Evolutionary conservation across 257 asterid genomes (phyloP).

Genomic region (Ajuga chamaepitys): DNA sequence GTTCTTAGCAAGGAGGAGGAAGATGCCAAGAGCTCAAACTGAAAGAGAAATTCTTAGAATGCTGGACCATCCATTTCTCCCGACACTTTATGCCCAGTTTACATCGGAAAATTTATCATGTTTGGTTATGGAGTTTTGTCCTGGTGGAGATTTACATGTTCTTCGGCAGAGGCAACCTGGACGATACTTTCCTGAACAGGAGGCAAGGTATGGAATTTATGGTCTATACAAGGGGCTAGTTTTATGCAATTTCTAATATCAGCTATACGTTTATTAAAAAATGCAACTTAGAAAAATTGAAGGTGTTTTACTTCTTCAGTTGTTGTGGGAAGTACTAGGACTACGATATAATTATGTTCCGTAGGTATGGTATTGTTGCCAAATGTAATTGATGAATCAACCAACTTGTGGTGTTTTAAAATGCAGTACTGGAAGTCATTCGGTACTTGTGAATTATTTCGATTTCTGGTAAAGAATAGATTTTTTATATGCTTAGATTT

Average conservation of each 20-base stretch:
- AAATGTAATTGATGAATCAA: neutral
- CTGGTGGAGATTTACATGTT: conserved; percentile 92
- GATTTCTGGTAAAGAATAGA: neutral
- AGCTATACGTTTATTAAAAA: neutral
- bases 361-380: neutral
- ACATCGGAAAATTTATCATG: conserved; percentile 76
- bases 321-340: too few relatives aligned
- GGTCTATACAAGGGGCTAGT: neutral
- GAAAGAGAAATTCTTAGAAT: conserved; percentile 82
- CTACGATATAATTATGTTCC: neutral
- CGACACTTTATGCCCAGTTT: conserved; percentile 83
- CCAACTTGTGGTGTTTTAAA: neutral
- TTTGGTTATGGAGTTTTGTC: conserved; percentile 94
- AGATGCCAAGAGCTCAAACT: conserved; percentile 77
- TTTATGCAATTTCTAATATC: neutral
- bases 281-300: neutral
- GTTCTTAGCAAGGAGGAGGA: conserved; percentile 65
- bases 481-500: too few relatives aligned
- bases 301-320: neutral
- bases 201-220: conserved; percentile 61
- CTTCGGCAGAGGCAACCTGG: conserved; percentile 85
- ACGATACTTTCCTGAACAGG: conserved; percentile 69
- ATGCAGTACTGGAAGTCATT: neutral
- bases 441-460: neutral
- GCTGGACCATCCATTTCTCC: conserved; percentile 97